These are phyloP conservation scores for Clathrus columnatus DNA, from an alignment of 768 basidiomycete genomes.

Conservation along the genomic window DNA sequence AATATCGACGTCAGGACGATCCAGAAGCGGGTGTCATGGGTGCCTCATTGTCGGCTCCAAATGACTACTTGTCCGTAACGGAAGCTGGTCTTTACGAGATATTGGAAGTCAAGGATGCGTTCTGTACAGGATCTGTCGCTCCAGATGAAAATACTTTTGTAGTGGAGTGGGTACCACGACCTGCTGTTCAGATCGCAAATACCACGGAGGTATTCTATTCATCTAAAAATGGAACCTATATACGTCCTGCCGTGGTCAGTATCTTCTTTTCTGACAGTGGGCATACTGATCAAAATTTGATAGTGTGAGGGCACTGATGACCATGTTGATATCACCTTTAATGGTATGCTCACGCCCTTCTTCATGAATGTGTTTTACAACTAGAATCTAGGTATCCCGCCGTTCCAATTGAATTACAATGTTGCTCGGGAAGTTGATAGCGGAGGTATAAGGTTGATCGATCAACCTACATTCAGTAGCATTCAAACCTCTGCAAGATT, in stretches of 20 bases:
- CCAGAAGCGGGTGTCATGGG: slow-evolving; percentile 30
- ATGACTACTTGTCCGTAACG: slow-evolving; percentile 65
- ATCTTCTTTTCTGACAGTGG: neutral
- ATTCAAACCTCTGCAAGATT: slow-evolving; percentile 74
- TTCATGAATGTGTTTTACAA: neutral
- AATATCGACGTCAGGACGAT: slow-evolving; percentile 50
- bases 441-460: slow-evolving; percentile 62
- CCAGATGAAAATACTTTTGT: slow-evolving; percentile 51
- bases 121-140: slow-evolving; percentile 72
- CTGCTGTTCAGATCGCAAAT: slow-evolving; percentile 58
- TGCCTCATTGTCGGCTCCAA: slow-evolving; percentile 46
- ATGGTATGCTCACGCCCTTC: slow-evolving; percentile 36
- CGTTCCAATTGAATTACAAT: slow-evolving; percentile 89
- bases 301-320: slow-evolving; percentile 70
- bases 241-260: slow-evolving; percentile 50
- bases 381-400: slow-evolving; percentile 91
- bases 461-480: slow-evolving; percentile 76
- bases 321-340: slow-evolving; percentile 77
- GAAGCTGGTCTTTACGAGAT: slow-evolving; percentile 72
- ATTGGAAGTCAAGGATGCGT: slow-evolving; percentile 64
- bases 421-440: slow-evolving; percentile 60
- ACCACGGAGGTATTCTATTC: slow-evolving; percentile 50
- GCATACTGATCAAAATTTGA: neutral
- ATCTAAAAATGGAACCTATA: slow-evolving; percentile 60
- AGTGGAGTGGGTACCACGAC: slow-evolving; percentile 75